A percentile compares a stretch with the other conserved stretches of the same genome.
Conservation (phyloP, 495 filamentous ascomycete species). For the Patellaria atrata region DNA sequence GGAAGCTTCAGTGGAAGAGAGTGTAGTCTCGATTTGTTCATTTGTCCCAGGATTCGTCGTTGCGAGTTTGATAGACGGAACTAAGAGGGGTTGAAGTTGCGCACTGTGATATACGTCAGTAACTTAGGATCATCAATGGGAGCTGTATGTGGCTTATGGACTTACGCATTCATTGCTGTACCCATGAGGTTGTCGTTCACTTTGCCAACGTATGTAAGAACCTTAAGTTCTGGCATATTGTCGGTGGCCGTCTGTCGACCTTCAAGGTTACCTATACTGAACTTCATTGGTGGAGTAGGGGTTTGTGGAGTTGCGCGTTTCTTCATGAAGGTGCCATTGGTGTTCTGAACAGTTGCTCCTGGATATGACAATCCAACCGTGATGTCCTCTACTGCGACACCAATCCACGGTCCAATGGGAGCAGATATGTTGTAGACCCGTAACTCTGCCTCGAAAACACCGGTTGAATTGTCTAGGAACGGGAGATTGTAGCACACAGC, state of each 20-base stretch:
- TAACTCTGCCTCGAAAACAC: conserved; percentile 56
- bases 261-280: conserved; percentile 7
- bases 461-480: conserved; percentile 43
- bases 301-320: conserved; percentile 4
- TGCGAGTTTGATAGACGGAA: conserved; percentile 46
- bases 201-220: conserved; percentile 21
- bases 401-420: conserved; percentile 42
- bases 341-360: conserved; percentile 38
- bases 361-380: conserved; percentile 43
- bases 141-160: neutral
- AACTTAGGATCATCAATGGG: conserved; percentile 1
- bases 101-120: conserved; percentile 15
- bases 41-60: conserved; percentile 31
- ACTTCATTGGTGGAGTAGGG: conserved; percentile 14
- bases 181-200: conserved; percentile 22
- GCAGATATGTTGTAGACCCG: conserved; percentile 48
- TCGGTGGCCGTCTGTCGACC: conserved; percentile 6
- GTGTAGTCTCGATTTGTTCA: conserved; percentile 38
- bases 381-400: conserved; percentile 40
- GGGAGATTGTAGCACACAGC: conserved; percentile 67
- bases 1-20: conserved; percentile 49
- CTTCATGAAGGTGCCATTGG: conserved; percentile 14
- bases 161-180: conserved; percentile 21
- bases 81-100: conserved; percentile 43
- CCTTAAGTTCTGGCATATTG: conserved; percentile 12